Evolutionary conservation across 441 rosid genomes (phyloP).

Genomic region (Populus trichocarpa): DNA sequence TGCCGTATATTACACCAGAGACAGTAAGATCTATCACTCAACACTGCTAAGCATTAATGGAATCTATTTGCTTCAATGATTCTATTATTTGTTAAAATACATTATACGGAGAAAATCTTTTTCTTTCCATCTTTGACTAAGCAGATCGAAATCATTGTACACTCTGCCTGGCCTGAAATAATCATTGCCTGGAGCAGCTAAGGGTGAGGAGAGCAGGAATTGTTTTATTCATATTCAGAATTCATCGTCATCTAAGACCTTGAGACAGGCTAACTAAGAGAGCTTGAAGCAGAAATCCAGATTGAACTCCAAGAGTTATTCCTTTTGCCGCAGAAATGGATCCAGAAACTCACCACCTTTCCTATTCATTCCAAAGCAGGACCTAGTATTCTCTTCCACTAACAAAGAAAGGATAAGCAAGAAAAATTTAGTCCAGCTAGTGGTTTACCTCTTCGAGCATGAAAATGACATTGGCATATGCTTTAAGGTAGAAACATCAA

Average conservation of each 20-base stretch:
- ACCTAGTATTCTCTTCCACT: constrained; percentile 22
- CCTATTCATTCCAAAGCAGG: constrained; percentile 37
- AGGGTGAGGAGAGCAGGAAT: neutral
- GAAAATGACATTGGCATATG: constrained; percentile 68
- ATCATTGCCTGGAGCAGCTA: constrained; percentile 2
- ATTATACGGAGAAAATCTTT: neutral
- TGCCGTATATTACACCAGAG: neutral
- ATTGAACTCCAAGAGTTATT: constrained; percentile 9
- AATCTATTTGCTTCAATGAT: neutral
- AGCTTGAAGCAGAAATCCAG: constrained; percentile 12
- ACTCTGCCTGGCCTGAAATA: neutral
- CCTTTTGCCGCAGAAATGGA: constrained; percentile 35
- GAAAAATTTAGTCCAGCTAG: constrained; percentile 17
- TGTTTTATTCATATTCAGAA: constrained; percentile 5
- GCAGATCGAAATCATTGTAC: neutral
- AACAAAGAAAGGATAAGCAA: constrained; percentile 19
- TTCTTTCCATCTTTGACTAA: neutral
- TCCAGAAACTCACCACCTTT: constrained; percentile 40
- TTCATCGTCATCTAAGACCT: neutral
- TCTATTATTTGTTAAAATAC: neutral
- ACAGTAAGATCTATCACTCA: neutral
- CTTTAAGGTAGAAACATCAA: constrained; percentile 52
- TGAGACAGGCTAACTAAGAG: constrained; percentile 2
- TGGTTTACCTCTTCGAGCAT: constrained; percentile 45
- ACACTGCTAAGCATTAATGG: neutral